Base-by-base conservation (phyloP, 495 filamentous ascomycete genomes). In the Amorphotheca resinae region DNA sequence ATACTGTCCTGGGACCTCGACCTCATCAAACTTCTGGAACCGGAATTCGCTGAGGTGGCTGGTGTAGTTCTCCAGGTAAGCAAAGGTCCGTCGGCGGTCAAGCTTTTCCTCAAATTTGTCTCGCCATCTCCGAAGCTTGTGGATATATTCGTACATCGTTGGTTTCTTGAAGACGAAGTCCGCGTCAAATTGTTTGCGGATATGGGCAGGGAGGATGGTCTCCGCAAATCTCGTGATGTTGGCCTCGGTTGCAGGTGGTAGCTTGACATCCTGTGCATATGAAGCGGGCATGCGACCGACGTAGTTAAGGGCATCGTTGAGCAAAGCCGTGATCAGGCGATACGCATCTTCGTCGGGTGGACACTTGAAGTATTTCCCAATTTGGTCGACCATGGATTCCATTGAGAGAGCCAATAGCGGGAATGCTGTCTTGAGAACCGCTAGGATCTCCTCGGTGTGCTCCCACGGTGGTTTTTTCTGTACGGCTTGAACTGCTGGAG, bases 311-410 rank as follows among this genome's bases (percentile, higher is more conserved):
- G 82, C 93, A 61, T 99, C 93, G 56, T 95, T 96, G 11, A 99
- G 73, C 9, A 99, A 73, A 11, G 93, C 93, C 22, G 95, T 87
- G 44, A 99, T 96, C n/a, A 99, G 70, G 14, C 93, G 77, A 59
- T 95, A 96, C 5, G 93, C 93, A 63, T 99, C 93, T 56, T 99
- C 93, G 52, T 99, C 93, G 0, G 89, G 88, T 21, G 88, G 89
- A 55, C 89, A 95, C 59, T 95, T 96, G 74, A 96, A 96, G 62
- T 96, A 80, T 70, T 95, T 95, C 60, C 84, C 77, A 50, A 96
- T 95, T 62, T 95, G 87, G 56, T 99, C 93, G 22, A 95, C 87
- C 89, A 99, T 96, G 0, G 88, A 93, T 64, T 99, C 93, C 88
- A 99, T 95, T 1, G 91, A 96, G 25, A 95, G 66, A 2, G 91